Base-by-base conservation (phyloP, 2,329 filamentous ascomycete genomes). In the Phoma sp. region DNA sequence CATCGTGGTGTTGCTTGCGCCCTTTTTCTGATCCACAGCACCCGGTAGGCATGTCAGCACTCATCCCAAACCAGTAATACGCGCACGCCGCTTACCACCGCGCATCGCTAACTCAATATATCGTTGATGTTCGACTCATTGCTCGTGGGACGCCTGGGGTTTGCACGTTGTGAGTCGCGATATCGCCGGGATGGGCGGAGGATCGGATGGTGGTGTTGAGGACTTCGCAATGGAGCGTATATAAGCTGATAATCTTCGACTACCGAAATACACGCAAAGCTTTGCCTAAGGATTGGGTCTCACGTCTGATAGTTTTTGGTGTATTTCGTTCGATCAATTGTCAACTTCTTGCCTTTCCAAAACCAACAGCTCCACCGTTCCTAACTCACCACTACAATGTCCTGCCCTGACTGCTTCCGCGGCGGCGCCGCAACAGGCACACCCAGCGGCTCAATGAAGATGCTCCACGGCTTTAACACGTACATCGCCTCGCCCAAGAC, bases 341-440 rank as follows among this genome's bases (percentile, higher is more conserved):
- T n/a, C n/a, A n/a, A n/a, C n/a, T n/a, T n/a, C n/a, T n/a, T n/a
- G n/a, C 34, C 34, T 11, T 10, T 38, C 11, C 7, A n/a, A 25
- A 38, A 9, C 17, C n/a, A 9, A n/a, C 30, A 29, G 5, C 23
- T 5, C 30, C 11, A 25, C n/a, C 25, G 6, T 23, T 15, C n/a
- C 14, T 18, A 1, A 33, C 5, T 10, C 7, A 15, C 30, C 3
- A 21, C 21, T 26, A 49, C 17, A 14, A 69, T 69, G 65, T 47
- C 65, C 17, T 69, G 66, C 43, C 60, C 61, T 20, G 63, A 65
- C 38, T 69, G 66, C 38, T 69, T 69, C 42, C 50, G 52, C 18
- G 66, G 66, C 45, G 57, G 54, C 20, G 42, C 32, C 25, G 60
- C 56, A 36, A 40, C 47, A 7, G 64, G 60, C 17, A 50, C 54